Conservation (phyloP, 495 filamentous ascomycete species). For the Penicillium psychrofluorescens region DNA sequence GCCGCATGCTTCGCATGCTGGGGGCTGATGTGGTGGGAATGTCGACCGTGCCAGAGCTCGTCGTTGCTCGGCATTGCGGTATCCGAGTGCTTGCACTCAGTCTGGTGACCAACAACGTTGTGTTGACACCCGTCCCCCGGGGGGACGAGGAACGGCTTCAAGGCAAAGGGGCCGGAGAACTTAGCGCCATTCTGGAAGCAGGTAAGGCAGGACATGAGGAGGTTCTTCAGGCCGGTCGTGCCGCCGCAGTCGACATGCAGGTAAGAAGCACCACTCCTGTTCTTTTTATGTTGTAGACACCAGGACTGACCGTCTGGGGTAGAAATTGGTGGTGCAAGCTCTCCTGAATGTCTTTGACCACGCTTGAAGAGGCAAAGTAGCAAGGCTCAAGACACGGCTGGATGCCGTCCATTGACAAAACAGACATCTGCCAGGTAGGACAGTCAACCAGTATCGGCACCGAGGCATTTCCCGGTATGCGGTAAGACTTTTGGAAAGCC, state of each 20-base stretch:
- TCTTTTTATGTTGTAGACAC: background rate
- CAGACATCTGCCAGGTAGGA: too few relatives aligned
- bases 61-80: constrained; percentile 64
- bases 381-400: too few relatives aligned
- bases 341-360: constrained; percentile 22
- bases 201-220: constrained; percentile 70
- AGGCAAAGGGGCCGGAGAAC: constrained; percentile 33
- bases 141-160: constrained; percentile 49
- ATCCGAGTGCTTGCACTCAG: constrained; percentile 67
- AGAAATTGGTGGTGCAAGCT: constrained; percentile 36
- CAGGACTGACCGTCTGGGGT: constrained; percentile 10
- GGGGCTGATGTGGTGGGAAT: constrained; percentile 73
- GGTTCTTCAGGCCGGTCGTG: constrained; percentile 56
- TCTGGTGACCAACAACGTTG: constrained; percentile 68
- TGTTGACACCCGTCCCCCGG: constrained; percentile 54
- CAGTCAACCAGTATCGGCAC: too few relatives aligned
- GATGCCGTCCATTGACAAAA: too few relatives aligned
- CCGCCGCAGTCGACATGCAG: constrained; percentile 63
- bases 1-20: constrained; percentile 58
- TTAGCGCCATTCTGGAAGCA: constrained; percentile 49
- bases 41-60: constrained; percentile 73
- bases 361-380: too few relatives aligned
- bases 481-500: too few relatives aligned
- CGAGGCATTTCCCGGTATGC: too few relatives aligned
- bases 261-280: constrained; percentile 26